These are phyloP conservation scores for Coprinellus micaceus DNA, from an alignment of 768 basidiomycete genomes.

Conservation along the genomic window DNA sequence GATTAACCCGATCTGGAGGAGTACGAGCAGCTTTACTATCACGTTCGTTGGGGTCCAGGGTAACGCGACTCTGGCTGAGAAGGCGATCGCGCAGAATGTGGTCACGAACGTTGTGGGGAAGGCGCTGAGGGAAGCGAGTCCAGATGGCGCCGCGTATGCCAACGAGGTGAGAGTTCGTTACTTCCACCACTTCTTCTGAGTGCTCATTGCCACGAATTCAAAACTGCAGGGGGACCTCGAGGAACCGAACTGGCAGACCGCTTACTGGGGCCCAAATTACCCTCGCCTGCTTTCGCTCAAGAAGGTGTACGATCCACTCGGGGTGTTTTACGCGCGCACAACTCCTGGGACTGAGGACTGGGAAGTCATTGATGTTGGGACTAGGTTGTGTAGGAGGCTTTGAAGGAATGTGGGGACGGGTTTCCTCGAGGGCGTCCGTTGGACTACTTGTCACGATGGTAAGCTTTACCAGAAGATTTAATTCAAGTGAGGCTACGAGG, in stretches of 20 bases:
- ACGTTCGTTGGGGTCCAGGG: neutral
- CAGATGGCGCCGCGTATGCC: conserved; percentile 10
- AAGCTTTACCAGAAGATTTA: too few relatives aligned
- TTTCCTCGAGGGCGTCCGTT: too few relatives aligned
- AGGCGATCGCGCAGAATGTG: neutral
- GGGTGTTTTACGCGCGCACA: conserved; percentile 7
- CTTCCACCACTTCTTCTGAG: too few relatives aligned
- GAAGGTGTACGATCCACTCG: conserved; percentile 3
- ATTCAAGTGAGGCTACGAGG: too few relatives aligned
- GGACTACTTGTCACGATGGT: too few relatives aligned
- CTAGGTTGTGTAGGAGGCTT: neutral
- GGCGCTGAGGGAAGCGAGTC: conserved; percentile 11
- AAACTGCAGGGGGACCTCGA: conserved; percentile 6
- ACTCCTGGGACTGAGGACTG: conserved; percentile 8
- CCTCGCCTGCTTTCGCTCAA: conserved; percentile 6
- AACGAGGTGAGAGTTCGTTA: neutral
- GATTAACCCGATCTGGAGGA: conserved; percentile 9
- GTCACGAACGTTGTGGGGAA: conserved; percentile 10
- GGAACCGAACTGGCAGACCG: conserved; percentile 14
- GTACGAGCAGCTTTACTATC: neutral
- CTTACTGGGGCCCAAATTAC: conserved; percentile 15
- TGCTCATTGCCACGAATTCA: too few relatives aligned
- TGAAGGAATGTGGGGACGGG: too few relatives aligned
- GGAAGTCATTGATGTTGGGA: conserved; percentile 6
- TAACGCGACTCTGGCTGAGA: conserved; percentile 1